phyloP scores from a whole-genome alignment of 2,329 filamentous ascomycete genomes.

The Lecanicillium sp. region DNA sequence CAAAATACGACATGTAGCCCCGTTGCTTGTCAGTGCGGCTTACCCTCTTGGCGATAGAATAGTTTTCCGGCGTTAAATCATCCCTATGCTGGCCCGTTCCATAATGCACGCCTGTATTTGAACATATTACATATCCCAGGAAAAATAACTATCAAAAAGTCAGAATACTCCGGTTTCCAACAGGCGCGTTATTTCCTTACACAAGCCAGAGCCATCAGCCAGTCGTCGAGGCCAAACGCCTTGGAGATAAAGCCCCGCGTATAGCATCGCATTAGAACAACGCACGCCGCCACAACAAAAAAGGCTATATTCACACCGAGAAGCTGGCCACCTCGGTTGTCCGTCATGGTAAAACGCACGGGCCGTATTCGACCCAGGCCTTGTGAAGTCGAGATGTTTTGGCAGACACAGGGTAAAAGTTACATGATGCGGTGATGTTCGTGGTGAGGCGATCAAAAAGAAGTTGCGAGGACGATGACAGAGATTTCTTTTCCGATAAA shows the following conservation, averaged over 20 bases:
- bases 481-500: too few relatives aligned
- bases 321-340: constrained; percentile 27
- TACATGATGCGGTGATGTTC: constrained; percentile 4
- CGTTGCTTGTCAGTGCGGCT: background rate
- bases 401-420: background rate
- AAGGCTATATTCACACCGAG: constrained; percentile 28
- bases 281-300: constrained; percentile 20
- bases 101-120: constrained; percentile 26
- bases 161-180: background rate
- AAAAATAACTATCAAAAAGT: constrained; percentile 19
- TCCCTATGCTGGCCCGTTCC: constrained; percentile 31
- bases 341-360: background rate
- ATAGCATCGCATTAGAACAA: constrained; percentile 26
- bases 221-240: constrained; percentile 32
- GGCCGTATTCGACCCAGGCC: too few relatives aligned
- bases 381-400: background rate
- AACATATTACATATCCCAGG: constrained; percentile 21
- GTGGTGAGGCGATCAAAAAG: too few relatives aligned
- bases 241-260: constrained; percentile 28
- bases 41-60: constrained; percentile 27
- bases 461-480: background rate
- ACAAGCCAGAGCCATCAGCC: constrained; percentile 29
- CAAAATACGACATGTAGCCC: background rate
- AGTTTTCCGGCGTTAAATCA: constrained; percentile 22
- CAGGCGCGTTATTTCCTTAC: constrained; percentile 16